Conservation (phyloP, 2,329 filamentous ascomycete genomes). For the Apiospora phragmitis region DNA sequence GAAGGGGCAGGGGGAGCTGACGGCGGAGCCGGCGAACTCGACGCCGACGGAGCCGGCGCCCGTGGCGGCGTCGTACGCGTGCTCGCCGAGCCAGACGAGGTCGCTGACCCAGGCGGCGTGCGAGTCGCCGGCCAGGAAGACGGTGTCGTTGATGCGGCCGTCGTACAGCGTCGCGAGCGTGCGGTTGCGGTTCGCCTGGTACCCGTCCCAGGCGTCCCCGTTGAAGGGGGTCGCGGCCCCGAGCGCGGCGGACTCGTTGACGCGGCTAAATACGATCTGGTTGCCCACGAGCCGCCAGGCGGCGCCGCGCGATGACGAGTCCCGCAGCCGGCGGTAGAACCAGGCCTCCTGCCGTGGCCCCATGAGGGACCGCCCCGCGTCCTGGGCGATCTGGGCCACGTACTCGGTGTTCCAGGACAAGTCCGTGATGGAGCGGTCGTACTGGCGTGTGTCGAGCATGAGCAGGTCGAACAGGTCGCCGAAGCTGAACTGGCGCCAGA, state of each 20-base stretch:
- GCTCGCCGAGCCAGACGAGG: constrained; percentile 47
- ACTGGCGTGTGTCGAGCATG: constrained; percentile 69
- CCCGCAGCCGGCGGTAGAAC: constrained; percentile 62
- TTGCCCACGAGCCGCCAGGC: constrained; percentile 72
- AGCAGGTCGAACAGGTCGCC: constrained; percentile 66
- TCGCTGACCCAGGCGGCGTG: constrained; percentile 60
- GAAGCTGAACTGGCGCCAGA: constrained; percentile 68
- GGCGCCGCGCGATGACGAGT: constrained; percentile 60
- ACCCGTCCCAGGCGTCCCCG: constrained; percentile 48
- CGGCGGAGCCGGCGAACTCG: constrained; percentile 58
- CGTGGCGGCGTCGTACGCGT: constrained; percentile 44
- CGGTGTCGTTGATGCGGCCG: constrained; percentile 64
- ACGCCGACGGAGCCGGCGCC: constrained; percentile 48
- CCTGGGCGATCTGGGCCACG: constrained; percentile 52
- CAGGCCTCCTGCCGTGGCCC: constrained; percentile 71
- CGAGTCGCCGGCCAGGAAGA: constrained; percentile 62
- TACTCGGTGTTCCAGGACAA: constrained; percentile 64
- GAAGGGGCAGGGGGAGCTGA: constrained; percentile 56
- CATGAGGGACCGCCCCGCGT: constrained; percentile 70
- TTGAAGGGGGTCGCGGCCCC: constrained; percentile 43
- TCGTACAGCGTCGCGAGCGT: constrained; percentile 60
- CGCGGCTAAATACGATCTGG: constrained; percentile 61
- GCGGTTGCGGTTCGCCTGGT: constrained; percentile 61
- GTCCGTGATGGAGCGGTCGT: constrained; percentile 66
- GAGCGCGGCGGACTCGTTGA: constrained; percentile 32